Evolutionary conservation across 345 rosid genomes (phyloP).

Genomic region (Pelargonium nanum): DNA sequence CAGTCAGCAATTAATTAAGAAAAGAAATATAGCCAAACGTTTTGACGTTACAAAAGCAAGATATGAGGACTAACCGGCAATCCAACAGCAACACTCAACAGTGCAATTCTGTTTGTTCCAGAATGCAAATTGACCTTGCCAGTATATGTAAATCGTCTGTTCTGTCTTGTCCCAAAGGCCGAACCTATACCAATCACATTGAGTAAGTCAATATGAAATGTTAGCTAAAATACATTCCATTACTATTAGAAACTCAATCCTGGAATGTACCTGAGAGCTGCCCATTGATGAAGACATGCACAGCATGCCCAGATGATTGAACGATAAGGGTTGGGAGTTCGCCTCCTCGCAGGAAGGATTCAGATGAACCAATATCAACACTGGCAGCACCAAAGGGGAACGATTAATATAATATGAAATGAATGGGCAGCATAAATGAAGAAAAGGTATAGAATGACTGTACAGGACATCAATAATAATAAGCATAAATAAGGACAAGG

Average conservation of each 20-base stretch:
- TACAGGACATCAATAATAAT: neutral
- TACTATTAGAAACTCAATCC: neutral
- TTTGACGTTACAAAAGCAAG: neutral
- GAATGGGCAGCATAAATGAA: too few relatives aligned
- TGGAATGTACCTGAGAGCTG: constrained; percentile 65
- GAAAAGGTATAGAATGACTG: too few relatives aligned
- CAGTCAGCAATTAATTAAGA: neutral
- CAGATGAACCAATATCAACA: constrained; percentile 65
- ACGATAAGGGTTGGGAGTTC: constrained; percentile 79
- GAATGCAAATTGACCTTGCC: constrained; percentile 72
- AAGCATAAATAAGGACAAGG: neutral
- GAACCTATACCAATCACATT: constrained; percentile 44
- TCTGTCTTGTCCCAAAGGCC: constrained; percentile 75
- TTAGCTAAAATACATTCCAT: constrained; percentile 3
- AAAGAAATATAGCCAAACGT: neutral
- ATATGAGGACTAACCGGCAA: constrained; percentile 60
- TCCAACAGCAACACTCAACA: constrained; percentile 92
- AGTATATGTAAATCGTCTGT: constrained; percentile 56
- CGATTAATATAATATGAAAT: constrained; percentile 1
- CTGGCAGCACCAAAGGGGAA: constrained; percentile 23
- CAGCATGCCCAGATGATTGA: constrained; percentile 87
- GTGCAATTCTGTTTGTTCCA: constrained; percentile 82
- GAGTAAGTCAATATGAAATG: neutral
- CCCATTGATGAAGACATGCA: constrained; percentile 84
- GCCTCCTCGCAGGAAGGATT: constrained; percentile 84